Conservation (phyloP, 164 flowering plant genomes). For the Liriodendron chinense region DNA sequence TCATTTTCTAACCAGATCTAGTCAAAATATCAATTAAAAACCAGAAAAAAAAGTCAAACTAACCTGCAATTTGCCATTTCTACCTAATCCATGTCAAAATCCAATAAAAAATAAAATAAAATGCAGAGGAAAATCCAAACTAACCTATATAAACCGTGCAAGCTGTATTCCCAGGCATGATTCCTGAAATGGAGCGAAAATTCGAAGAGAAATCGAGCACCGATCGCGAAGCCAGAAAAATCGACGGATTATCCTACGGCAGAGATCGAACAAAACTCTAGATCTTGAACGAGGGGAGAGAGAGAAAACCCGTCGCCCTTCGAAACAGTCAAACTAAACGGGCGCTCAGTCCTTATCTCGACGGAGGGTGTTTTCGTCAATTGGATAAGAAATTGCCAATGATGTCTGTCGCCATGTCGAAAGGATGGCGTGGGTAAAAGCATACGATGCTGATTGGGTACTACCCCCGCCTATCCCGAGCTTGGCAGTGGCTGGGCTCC, state of each 20-base stretch:
- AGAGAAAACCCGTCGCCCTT: neutral
- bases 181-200: neutral
- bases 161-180: conserved; percentile 10
- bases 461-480: too few relatives aligned
- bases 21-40: too few relatives aligned
- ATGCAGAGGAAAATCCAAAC: neutral
- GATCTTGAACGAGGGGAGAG: neutral
- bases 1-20: too few relatives aligned
- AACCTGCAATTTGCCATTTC: too few relatives aligned
- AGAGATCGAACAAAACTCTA: neutral
- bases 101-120: neutral
- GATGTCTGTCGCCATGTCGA: too few relatives aligned
- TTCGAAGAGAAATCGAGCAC: neutral
- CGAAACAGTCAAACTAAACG: too few relatives aligned
- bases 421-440: too few relatives aligned
- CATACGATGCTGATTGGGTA: too few relatives aligned
- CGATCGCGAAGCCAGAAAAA: neutral
- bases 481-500: too few relatives aligned
- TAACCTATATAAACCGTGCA: conserved; percentile 15
- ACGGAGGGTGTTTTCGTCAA: too few relatives aligned
- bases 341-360: too few relatives aligned
- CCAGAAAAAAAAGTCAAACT: neutral
- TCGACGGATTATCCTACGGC: neutral
- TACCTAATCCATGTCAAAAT: neutral
- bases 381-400: too few relatives aligned